phyloP scores from a whole-genome alignment of 73 alveolate species.

The Paramecium biaurelia region DNA sequence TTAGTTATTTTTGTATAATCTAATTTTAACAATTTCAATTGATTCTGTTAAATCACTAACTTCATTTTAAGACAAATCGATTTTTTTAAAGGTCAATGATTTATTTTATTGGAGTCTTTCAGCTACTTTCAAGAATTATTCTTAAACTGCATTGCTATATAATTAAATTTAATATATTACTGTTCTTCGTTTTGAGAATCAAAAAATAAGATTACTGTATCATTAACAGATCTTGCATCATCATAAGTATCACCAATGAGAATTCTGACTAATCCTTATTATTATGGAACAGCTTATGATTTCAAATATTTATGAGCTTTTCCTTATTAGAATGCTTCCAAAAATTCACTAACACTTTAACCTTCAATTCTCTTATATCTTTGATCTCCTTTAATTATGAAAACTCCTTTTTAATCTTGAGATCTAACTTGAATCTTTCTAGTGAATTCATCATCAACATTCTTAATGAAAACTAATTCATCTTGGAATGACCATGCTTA shows the following conservation, averaged over 20 bases:
- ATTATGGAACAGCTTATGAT: constrained; percentile 1
- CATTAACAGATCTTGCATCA: background rate
- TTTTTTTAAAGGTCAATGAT: background rate
- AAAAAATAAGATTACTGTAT: background rate
- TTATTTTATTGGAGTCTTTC: constrained; percentile 2
- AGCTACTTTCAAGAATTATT: background rate
- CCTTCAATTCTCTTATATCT: background rate
- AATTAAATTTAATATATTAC: background rate
- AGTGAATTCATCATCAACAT: constrained; percentile 7
- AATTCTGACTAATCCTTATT: background rate
- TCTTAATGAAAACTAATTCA: background rate
- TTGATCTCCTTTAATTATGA: constrained; percentile 28
- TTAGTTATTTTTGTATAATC: constrained; percentile 6
- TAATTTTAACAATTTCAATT: background rate
- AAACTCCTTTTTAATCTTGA: background rate
- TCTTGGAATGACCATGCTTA: background rate
- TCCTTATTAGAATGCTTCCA: background rate
- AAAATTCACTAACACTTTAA: background rate
- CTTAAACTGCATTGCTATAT: background rate
- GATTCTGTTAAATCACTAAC: constrained; percentile 3
- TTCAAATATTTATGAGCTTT: constrained; percentile 13
- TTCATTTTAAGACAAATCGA: constrained; percentile 31
- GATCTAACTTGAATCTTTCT: background rate
- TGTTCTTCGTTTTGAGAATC: constrained; percentile 36
- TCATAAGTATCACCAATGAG: constrained; percentile 25